Evolutionary conservation across 208 protist species (phyloP), one percentile per base, ranked within the genome.

Genomic region (Leishmania tarentolae): DNA sequence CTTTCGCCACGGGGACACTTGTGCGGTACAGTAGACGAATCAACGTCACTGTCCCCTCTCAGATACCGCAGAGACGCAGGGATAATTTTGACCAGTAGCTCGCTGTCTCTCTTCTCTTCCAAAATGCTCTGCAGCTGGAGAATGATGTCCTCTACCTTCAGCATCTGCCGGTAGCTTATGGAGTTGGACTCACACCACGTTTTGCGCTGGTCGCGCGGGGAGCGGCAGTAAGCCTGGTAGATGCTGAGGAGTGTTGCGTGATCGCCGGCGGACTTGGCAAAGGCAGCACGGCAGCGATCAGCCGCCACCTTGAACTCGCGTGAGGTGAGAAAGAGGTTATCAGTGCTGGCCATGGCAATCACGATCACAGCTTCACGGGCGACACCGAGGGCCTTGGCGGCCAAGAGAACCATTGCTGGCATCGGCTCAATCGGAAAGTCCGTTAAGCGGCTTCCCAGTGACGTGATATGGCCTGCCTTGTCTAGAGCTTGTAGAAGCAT

Each of bases 351-450:
- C 76, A 99, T 98, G 1, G 98, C 97, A 13, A 99, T 92, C 31
- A 99, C 94, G 7, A 94, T 97, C 5, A 99, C 83, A 6, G 98
- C 97, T 73, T 99, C 99, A 63, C 95, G 96, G 3, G 89, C 85
- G 50, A 99, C 99, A 1, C 96, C 95, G 2, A 99, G 78, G 13
- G 99, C 97, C 71, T 98, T 97, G 19, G 91, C 95, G 0, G 92
- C 90, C 56, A 99, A 95, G 11, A 99, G 85, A 77, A 99, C 98
- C 91, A 99, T 99, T 24, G 98, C 96, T 2, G 99, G 83, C 81
- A 90, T 97, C 40, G 99, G 99, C 75, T 99, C 99, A 77, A 99
- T 95, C 8, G 99, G 99, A 79, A 99, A 99, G 88, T 99, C 97
- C 6, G 97, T 98, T 86, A 99, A 95, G 13, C 98, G 94, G 76